Evolutionary conservation across 768 basidiomycete species (phyloP).

Genomic region (Boletus rex-veris): DNA sequence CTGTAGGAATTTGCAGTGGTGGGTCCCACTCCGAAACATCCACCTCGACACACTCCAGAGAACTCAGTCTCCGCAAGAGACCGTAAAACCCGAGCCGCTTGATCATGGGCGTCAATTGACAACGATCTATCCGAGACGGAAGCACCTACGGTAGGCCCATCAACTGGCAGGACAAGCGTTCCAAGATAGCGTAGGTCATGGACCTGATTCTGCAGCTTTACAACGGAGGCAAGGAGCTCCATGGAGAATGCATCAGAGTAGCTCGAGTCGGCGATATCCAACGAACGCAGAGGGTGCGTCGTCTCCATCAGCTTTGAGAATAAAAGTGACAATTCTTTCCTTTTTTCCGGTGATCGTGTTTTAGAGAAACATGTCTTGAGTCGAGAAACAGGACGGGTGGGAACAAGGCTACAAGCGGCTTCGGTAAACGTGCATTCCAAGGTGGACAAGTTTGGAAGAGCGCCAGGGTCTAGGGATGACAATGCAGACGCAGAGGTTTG

Average conservation of each 20-base stretch:
- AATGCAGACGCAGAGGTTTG: slow-evolving; percentile 14
- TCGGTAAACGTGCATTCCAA: slow-evolving; percentile 69
- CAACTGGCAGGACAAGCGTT: slow-evolving; percentile 59
- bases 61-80: slow-evolving; percentile 49
- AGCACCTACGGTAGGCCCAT: slow-evolving; percentile 32
- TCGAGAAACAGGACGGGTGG: slow-evolving; percentile 55
- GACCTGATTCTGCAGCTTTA: slow-evolving; percentile 33
- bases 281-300: slow-evolving; percentile 42
- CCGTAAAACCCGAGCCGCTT: slow-evolving; percentile 65
- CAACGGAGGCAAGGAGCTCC: slow-evolving; percentile 46
- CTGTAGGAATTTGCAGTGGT: slow-evolving; percentile 46
- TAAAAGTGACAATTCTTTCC: slow-evolving; percentile 47
- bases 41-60: slow-evolving; percentile 54
- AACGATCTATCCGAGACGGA: neutral
- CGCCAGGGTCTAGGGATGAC: slow-evolving; percentile 24
- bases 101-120: slow-evolving; percentile 5
- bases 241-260: slow-evolving; percentile 54
- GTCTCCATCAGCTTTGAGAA: slow-evolving; percentile 46
- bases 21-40: slow-evolving; percentile 68
- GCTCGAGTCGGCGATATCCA: slow-evolving; percentile 61
- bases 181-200: slow-evolving; percentile 55
- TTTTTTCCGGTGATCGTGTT: slow-evolving; percentile 46
- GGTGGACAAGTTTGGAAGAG: slow-evolving; percentile 47
- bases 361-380: slow-evolving; percentile 69
- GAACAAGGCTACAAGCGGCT: slow-evolving; percentile 54